Evolutionary conservation across 2,329 filamentous ascomycete genomes (phyloP).

Genomic region (Venturiaceae sp.): DNA sequence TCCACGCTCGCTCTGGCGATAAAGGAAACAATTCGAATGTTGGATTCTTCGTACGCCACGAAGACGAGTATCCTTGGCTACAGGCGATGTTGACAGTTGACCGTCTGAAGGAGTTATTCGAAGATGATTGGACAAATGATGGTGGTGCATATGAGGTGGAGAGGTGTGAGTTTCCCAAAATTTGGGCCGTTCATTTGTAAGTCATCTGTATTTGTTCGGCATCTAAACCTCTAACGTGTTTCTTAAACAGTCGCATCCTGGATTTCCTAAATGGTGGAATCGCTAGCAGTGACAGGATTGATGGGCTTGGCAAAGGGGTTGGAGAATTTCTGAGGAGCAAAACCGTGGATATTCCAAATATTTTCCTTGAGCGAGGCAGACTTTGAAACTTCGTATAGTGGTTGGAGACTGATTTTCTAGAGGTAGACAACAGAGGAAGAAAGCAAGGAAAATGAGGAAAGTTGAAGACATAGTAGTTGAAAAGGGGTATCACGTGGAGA

Average conservation of each 20-base stretch:
- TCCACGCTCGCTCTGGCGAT: conserved; percentile 1
- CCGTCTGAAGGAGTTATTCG: conserved; percentile 14
- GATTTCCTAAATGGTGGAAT: conserved; percentile 6
- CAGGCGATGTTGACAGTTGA: conserved; percentile 14
- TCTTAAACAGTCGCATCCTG: neutral
- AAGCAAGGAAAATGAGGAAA: too few species aligned
- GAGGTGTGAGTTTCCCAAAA: conserved; percentile 9
- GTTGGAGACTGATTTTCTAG: too few species aligned
- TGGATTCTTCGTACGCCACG: conserved; percentile 13
- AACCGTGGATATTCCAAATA: conserved; percentile 3
- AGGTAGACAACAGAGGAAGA: too few species aligned
- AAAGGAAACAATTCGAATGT: neutral
- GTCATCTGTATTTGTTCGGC: too few species aligned
- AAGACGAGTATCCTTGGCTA: conserved; percentile 19
- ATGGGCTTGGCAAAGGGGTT: conserved; percentile 5
- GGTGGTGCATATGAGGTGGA: conserved; percentile 11
- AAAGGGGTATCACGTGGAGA: too few species aligned
- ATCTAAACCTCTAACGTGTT: too few species aligned
- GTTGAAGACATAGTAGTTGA: too few species aligned
- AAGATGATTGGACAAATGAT: conserved; percentile 13
- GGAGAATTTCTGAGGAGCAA: neutral
- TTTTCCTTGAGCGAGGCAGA: conserved; percentile 4
- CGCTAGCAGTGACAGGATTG: neutral
- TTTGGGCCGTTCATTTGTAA: conserved; percentile 7
- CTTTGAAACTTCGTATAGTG: too few species aligned